Percentiles rank a stretch among this genome's conserved stretches.
These are phyloP conservation scores for Arthrobotrys pseudoclavata DNA, from an alignment of 2,329 filamentous ascomycete species.

Conservation along the genomic window DNA sequence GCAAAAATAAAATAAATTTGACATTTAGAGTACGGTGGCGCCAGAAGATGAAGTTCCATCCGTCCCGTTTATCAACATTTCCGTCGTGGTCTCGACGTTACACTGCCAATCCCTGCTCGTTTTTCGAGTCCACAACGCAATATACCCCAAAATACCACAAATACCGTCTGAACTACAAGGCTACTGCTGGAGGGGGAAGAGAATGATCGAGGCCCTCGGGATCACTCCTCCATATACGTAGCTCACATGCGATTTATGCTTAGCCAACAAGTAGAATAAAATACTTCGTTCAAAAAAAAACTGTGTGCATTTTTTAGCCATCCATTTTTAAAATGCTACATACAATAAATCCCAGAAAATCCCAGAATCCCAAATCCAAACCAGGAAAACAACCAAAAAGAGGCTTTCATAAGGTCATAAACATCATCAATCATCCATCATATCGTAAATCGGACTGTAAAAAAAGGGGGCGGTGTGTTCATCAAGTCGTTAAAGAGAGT, in stretches of 20 bases:
- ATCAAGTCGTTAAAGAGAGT: conserved; percentile 27
- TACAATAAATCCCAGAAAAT: conserved; percentile 20
- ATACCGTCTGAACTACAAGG: too few species aligned
- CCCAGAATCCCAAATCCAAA: conserved; percentile 1
- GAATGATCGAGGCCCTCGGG: too few species aligned
- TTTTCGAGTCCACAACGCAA: not conserved
- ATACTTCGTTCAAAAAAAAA: not conserved
- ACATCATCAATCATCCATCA: conserved; percentile 3
- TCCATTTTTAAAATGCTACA: conserved; percentile 17
- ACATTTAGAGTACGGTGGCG: too few species aligned
- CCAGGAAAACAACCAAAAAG: not conserved
- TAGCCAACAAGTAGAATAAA: not conserved
- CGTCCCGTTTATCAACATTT: not conserved
- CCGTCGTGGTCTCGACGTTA: not conserved
- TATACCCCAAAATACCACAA: not conserved
- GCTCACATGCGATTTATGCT: too few species aligned
- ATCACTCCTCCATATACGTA: too few species aligned
- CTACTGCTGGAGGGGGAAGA: too few species aligned
- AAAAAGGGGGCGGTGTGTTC: not conserved
- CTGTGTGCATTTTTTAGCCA: conserved; percentile 1
- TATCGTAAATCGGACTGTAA: not conserved
- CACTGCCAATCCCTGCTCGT: conserved; percentile 23
- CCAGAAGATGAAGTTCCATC: not conserved
- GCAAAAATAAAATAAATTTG: too few species aligned
- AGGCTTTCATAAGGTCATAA: conserved; percentile 19